These are phyloP conservation scores for Candida sp. DNA, from an alignment of 1,139 yeast genomes.

Conservation along the genomic window DNA sequence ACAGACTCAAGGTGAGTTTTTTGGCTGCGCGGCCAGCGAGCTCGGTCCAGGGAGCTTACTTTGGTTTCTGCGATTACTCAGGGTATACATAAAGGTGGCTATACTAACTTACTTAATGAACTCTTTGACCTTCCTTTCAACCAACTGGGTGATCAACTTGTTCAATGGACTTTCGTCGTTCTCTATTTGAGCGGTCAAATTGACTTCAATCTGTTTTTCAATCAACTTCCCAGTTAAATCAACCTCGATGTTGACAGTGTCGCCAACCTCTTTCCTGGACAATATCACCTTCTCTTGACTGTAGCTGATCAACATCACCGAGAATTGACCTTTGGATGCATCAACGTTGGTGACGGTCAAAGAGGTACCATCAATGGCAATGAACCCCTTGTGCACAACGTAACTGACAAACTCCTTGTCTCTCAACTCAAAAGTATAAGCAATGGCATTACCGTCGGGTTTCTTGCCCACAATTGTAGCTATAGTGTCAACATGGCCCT, in stretches of 20 bases:
- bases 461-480: slow-evolving; percentile 62
- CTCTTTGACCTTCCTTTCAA: slow-evolving; percentile 51
- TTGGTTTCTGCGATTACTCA: not conserved
- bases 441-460: slow-evolving; percentile 80
- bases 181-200: slow-evolving; percentile 57
- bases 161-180: slow-evolving; percentile 42
- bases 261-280: slow-evolving; percentile 67
- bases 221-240: slow-evolving; percentile 92
- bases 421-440: slow-evolving; percentile 74
- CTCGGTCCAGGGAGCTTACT: not conserved
- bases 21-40: not conserved
- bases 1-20: not conserved
- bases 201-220: slow-evolving; percentile 77
- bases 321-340: slow-evolving; percentile 57
- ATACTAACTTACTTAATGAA: slow-evolving; percentile 6
- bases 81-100: not conserved
- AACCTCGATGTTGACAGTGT: slow-evolving; percentile 85
- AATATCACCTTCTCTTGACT: slow-evolving; percentile 85
- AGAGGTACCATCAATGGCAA: slow-evolving; percentile 93
- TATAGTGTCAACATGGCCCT: slow-evolving; percentile 95
- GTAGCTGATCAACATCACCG: slow-evolving; percentile 91
- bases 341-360: slow-evolving; percentile 86
- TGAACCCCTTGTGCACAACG: slow-evolving; percentile 93
- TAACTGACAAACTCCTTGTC: slow-evolving; percentile 70
- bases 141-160: slow-evolving; percentile 50